Evolutionary conservation across 306 rosid genomes (phyloP), one percentile per base, ranked within the genome.

Genomic region (Pueraria montana): DNA sequence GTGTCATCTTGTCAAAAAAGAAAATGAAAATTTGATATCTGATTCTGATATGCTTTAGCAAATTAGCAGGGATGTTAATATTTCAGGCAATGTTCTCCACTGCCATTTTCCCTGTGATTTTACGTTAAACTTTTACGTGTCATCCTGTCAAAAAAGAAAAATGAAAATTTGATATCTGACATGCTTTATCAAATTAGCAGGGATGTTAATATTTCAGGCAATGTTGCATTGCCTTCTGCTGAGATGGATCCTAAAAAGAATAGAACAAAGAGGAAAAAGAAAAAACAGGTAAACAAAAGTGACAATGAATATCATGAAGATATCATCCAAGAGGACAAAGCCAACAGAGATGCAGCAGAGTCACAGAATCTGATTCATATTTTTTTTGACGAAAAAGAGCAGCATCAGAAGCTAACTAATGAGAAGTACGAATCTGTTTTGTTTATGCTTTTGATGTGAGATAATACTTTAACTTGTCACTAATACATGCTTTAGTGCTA

Each of bases 191-290:
- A 81, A 84, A 79, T 61, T 66, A 68, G 81, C 86, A 87, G 88
- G 67, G 63, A 76, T 72, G 82, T 55, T 77, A 82, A 77, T 76
- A 63, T 74, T 73, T 65, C 69, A 59, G 78, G 76, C 61, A 59
- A 56, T 55, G 73, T 64, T 52, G 85, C 69, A 38, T 46, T 76
- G 64, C 86, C 86, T 79, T 73, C 73, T 21, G 18, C 67, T 34
- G 84, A 72, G 50, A 77, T 9, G 27, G 73, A 48, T 34, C 77
- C 75, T 63, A 85, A 72, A 83, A 84, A 68, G 61, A 67, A 53
- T 70, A 76, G 82, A 67, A 77, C 74, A 55, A 92, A 89, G 81
- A 88, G 76, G 87, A 90, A 69, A 77, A 87, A 79, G 82, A 87
- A 86, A 85, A 84, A 79, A 27, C 82, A 34, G 34, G 50, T 6